Evolutionary conservation across 495 filamentous ascomycete species (phyloP).

Genomic region (Aspergillus nanangensis): DNA sequence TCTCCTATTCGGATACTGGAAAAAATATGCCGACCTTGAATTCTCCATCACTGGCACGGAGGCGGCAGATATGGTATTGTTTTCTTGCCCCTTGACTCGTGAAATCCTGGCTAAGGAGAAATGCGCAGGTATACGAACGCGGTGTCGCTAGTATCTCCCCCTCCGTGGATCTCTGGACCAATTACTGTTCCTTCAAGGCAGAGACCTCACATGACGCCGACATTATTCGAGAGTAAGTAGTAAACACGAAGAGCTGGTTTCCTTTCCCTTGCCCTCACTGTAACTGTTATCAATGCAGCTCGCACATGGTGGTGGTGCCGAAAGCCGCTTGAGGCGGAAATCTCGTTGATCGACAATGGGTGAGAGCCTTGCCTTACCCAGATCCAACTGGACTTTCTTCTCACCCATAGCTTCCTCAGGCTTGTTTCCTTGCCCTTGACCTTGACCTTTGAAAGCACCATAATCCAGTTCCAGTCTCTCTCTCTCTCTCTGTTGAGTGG

Average conservation of each 20-base stretch:
- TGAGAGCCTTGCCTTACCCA: slow-evolving; percentile 49
- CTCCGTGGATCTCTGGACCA: slow-evolving; percentile 94
- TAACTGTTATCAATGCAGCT: slow-evolving; percentile 38
- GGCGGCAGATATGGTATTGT: slow-evolving; percentile 86
- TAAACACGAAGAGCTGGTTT: slow-evolving; percentile 52
- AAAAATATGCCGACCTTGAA: slow-evolving; percentile 97
- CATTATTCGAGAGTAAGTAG: slow-evolving; percentile 99
- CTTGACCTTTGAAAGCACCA: not conserved
- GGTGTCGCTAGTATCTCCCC: slow-evolving; percentile 89
- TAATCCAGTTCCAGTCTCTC: not conserved
- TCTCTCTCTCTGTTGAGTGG: slow-evolving; percentile 24
- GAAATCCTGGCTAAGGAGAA: too few relatives aligned
- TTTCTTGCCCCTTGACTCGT: not conserved
- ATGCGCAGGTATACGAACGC: slow-evolving; percentile 82
- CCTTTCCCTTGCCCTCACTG: slow-evolving; percentile 45
- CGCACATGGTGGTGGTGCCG: slow-evolving; percentile 28
- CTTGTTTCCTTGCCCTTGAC: slow-evolving; percentile 38
- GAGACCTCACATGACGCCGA: slow-evolving; percentile 93
- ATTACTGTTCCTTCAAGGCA: slow-evolving; percentile 96
- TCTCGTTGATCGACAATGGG: slow-evolving; percentile 44
- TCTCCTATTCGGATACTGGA: slow-evolving; percentile 97
- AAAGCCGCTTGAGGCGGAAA: slow-evolving; percentile 24
- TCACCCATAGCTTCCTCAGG: slow-evolving; percentile 55
- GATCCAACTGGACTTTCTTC: slow-evolving; percentile 44
- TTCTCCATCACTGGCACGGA: slow-evolving; percentile 96